These are phyloP conservation scores for Penicillium sp. DNA, from an alignment of 2,329 filamentous ascomycete species.

Conservation along the genomic window DNA sequence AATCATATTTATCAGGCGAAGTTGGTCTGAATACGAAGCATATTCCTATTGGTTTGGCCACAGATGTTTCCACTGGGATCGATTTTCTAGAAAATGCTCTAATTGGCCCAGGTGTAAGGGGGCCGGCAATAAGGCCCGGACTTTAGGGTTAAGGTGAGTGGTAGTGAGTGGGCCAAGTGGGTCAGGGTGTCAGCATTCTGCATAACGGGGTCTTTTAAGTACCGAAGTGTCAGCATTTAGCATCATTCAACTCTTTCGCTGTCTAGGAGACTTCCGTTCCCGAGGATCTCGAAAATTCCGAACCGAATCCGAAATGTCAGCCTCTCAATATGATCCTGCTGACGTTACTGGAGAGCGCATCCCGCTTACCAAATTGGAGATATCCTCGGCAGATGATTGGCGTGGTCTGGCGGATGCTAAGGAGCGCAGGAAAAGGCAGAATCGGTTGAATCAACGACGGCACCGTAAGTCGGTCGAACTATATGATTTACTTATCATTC, in stretches of 20 bases:
- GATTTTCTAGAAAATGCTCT: no score
- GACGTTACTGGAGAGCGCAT: background rate
- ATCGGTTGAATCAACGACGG: slow-evolving; percentile 23
- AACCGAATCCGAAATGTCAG: background rate
- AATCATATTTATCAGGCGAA: no score
- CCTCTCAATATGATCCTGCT: background rate
- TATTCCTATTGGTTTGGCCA: no score
- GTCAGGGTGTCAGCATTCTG: background rate
- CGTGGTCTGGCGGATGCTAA: slow-evolving; percentile 13
- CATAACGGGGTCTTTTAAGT: background rate
- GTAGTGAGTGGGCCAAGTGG: background rate
- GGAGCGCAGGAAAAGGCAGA: slow-evolving; percentile 19
- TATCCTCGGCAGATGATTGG: slow-evolving; percentile 11
- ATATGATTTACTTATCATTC: background rate
- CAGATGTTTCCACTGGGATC: no score
- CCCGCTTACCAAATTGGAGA: background rate
- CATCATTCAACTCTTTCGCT: background rate
- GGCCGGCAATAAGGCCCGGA: background rate
- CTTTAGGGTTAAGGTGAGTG: background rate
- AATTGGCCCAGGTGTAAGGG: background rate
- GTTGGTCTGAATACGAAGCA: no score
- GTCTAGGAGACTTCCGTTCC: background rate
- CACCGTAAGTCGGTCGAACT: slow-evolving; percentile 10
- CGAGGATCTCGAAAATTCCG: background rate
- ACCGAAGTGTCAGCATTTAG: background rate